Base-by-base conservation (phyloP, 169 alveolate genomes). In the Plasmodium adleri region DNA sequence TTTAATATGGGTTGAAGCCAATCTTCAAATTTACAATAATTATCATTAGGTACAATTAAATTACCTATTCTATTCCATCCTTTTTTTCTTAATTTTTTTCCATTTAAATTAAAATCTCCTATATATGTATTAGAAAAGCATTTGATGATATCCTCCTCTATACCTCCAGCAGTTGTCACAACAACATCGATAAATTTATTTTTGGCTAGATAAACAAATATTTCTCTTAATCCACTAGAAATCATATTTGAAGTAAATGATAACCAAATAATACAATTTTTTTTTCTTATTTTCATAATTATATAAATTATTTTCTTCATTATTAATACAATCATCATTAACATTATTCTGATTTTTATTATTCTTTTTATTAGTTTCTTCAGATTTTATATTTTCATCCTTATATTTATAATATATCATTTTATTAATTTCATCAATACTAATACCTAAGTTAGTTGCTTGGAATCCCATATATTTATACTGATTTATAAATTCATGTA, bases 101-200 rank as follows among this genome's bases (percentile, higher is more conserved):
- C 99, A 60, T 97, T 96, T 47, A 98, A 94, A 54, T 74, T 87
- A 63, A 94, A 94, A 52, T 92, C 94, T 8, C 99, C 99, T 43
- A 98, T 75, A 90, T 96, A 96, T 4, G 98, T 95, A 59, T 96
- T 97, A 22, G 98, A 98, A 72, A 98, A 93, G 90, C 99, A 98
- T 88, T 99, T 99, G 88, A 99, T 98, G 72, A 98, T 93, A 93
- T 98, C 99, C 96, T 99, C 99, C 94, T 99, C 99, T 54, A 99
- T 96, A 2, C 99, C 99, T 1, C 99, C 99, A 20, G 99, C 99
- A 5, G 99, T 96, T 4, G 99, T 98, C 8, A 98, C 99, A 47
- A 98, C 95, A 4, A 96, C 96, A 86, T 97, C 99, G 15, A 98
- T 94, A 96, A 97, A 96, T 72, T 96, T 97, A 92, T 98, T 98